phyloP scores from a whole-genome alignment of 495 filamentous ascomycete species.

The Trichoderma asperelloides region DNA sequence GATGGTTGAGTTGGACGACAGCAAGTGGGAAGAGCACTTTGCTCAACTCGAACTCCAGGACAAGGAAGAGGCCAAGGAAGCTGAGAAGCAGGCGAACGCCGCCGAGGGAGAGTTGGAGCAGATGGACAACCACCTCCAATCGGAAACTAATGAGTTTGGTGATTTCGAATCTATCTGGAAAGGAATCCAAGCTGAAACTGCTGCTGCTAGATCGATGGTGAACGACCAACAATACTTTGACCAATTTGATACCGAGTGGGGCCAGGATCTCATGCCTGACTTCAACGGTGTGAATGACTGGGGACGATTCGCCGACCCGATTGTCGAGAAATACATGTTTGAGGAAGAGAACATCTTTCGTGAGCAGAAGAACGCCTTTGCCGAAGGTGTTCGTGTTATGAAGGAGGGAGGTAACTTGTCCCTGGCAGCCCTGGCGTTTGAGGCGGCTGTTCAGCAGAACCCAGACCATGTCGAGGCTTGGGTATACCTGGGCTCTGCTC shows the following conservation, averaged over 20 bases:
- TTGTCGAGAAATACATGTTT: constrained; percentile 84
- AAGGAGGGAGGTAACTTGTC: constrained; percentile 87
- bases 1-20: constrained; percentile 87
- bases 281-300: constrained; percentile 50
- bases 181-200: constrained; percentile 74
- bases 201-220: constrained; percentile 57
- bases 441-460: constrained; percentile 87
- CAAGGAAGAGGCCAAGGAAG: constrained; percentile 36
- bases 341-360: constrained; percentile 87
- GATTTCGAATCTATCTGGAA: constrained; percentile 88
- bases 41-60: constrained; percentile 73
- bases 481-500: constrained; percentile 80
- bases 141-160: constrained; percentile 55
- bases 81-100: constrained; percentile 58
- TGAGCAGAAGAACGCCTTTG: constrained; percentile 68
- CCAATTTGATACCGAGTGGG: constrained; percentile 59
- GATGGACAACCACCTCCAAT: constrained; percentile 55
- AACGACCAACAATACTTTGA: constrained; percentile 55
- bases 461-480: constrained; percentile 83
- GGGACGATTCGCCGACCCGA: constrained; percentile 49
- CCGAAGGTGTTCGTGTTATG: constrained; percentile 86
- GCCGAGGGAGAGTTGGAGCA: constrained; percentile 86
- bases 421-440: constrained; percentile 90
- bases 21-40: constrained; percentile 95
- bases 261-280: constrained; percentile 66